phyloP scores from a whole-genome alignment of 2,329 filamentous ascomycete genomes.

The Colletotrichum cuscutae region DNA sequence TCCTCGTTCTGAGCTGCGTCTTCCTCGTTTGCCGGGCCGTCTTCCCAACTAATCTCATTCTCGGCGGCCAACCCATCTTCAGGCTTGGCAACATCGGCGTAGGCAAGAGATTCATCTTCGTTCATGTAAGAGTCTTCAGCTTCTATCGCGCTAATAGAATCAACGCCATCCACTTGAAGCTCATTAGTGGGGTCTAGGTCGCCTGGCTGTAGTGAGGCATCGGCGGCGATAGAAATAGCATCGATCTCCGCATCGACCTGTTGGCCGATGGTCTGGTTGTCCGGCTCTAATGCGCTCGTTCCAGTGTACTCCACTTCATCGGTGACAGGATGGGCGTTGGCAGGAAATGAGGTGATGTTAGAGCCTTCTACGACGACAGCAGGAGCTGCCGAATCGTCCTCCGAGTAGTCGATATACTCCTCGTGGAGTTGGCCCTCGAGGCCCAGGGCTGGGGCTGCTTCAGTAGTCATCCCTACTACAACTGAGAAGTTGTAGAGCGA shows the following conservation, averaged over 20 bases:
- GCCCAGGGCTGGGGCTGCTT: constrained; percentile 22
- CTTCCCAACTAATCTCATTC: constrained; percentile 38
- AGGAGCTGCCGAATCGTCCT: constrained; percentile 28
- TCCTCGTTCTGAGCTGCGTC: neutral
- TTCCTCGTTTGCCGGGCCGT: constrained; percentile 10
- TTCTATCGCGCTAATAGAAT: neutral
- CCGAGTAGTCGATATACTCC: constrained; percentile 34
- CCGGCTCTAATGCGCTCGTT: constrained; percentile 24
- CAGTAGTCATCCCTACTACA: constrained; percentile 17
- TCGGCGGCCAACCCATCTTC: constrained; percentile 10
- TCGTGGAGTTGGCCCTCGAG: constrained; percentile 24
- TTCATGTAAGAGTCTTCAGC: constrained; percentile 4
- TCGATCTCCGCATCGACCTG: neutral
- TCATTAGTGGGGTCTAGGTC: neutral
- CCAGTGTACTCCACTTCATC: neutral
- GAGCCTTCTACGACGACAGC: constrained; percentile 6
- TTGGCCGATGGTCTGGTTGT: constrained; percentile 37
- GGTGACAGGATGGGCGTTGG: constrained; percentile 16
- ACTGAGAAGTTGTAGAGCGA: neutral
- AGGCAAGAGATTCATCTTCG: neutral
- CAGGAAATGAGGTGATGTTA: constrained; percentile 15
- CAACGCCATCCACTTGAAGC: neutral
- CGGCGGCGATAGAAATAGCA: neutral
- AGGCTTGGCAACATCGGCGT: neutral
- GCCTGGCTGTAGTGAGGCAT: neutral